A percentile compares a stretch with the other conserved stretches of the same genome.
Conservation (phyloP, 148 eudicot species). For the Oxyria digyna region DNA sequence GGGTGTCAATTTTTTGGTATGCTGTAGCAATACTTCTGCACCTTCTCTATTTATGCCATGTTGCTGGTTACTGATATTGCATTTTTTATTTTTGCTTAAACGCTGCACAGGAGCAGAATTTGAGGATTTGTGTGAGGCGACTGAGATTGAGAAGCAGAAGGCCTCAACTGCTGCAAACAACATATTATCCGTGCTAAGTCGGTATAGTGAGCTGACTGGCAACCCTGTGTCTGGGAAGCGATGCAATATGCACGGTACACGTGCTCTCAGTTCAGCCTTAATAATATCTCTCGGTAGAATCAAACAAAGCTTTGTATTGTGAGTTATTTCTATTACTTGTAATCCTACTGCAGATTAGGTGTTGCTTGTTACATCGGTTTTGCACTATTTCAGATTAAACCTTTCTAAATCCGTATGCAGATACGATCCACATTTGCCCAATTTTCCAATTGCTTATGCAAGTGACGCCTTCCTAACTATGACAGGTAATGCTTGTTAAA, state of each 20-base stretch:
- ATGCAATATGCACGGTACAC: conserved; percentile 32
- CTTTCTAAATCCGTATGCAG: conserved; percentile 25
- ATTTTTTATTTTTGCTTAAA: conserved; percentile 2
- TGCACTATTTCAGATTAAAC: not conserved
- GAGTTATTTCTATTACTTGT: conserved; percentile 42
- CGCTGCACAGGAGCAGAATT: conserved; percentile 30
- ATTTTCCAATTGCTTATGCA: conserved; percentile 79
- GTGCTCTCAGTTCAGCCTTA: conserved; percentile 45
- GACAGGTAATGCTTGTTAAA: conserved; percentile 35
- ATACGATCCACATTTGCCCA: conserved; percentile 52
- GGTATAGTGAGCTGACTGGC: conserved; percentile 62
- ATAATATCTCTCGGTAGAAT: conserved; percentile 94
- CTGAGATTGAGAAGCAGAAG: conserved; percentile 61
- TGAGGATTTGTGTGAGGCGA: conserved; percentile 56
- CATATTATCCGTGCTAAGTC: conserved; percentile 68
- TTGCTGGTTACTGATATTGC: not conserved
- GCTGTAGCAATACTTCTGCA: not conserved
- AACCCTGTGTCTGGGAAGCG: conserved; percentile 51
- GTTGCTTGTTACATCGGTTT: not conserved
- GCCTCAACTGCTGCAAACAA: conserved; percentile 47
- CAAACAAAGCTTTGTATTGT: conserved; percentile 98
- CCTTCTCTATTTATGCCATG: not conserved
- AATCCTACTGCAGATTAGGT: conserved; percentile 6
- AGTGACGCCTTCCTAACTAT: conserved; percentile 71
- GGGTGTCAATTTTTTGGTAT: not conserved